A percentile compares a stretch with the other conserved stretches of the same genome.
Evolutionary conservation across 768 basidiomycete species (phyloP).

Genomic region (Agrocybe chaxingu): DNA sequence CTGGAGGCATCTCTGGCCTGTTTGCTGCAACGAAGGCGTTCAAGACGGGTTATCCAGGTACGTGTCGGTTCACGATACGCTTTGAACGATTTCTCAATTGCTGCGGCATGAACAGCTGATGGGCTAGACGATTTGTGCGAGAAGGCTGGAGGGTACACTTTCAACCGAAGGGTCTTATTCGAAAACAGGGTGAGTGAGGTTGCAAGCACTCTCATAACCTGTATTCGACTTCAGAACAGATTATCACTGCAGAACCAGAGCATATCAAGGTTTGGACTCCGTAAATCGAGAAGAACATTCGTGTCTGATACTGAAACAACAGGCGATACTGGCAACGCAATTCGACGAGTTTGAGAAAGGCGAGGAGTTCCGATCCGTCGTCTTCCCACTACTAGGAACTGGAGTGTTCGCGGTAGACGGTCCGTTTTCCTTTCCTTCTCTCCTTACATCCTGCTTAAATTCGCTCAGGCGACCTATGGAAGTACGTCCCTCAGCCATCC

Average conservation of each 20-base stretch:
- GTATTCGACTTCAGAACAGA: constrained; percentile 35
- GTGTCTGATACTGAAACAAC: neutral
- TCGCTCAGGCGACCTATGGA: constrained; percentile 53
- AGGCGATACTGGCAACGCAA: constrained; percentile 15
- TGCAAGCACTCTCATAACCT: constrained; percentile 32
- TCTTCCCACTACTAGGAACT: constrained; percentile 3
- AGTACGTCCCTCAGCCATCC: constrained; percentile 29
- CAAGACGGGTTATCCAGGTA: constrained; percentile 31
- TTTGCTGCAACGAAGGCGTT: constrained; percentile 13
- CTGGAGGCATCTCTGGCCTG: constrained; percentile 16
- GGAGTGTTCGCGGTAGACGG: constrained; percentile 7
- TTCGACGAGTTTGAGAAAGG: constrained; percentile 42
- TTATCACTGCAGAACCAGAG: constrained; percentile 16
- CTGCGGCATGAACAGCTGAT: constrained; percentile 9
- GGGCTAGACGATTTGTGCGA: constrained; percentile 19
- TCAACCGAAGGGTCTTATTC: constrained; percentile 21
- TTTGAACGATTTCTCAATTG: constrained; percentile 10
- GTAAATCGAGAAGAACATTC: neutral
- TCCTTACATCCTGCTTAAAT: neutral
- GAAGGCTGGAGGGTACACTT: constrained; percentile 16
- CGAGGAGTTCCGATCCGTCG: constrained; percentile 14
- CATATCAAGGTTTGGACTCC: constrained; percentile 10
- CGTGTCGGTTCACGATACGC: neutral
- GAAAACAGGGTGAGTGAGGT: constrained; percentile 20
- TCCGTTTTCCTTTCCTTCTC: neutral